These are phyloP conservation scores for Cyclostephanos invisitatus DNA, from an alignment of 108 stramenopile species.

Conservation along the genomic window DNA sequence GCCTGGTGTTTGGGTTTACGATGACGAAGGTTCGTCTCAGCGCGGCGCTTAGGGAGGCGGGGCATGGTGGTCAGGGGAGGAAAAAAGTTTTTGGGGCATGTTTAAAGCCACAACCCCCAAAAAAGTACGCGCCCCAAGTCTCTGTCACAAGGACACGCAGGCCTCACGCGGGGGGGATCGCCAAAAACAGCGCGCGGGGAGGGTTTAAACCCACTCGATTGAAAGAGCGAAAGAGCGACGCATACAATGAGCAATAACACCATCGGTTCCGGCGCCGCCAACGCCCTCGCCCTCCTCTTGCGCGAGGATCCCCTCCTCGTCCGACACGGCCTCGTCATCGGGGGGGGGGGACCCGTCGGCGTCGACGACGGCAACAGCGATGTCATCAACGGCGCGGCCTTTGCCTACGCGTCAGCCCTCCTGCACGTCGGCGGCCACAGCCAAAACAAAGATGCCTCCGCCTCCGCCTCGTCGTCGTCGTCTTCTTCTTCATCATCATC, in stretches of 20 bases:
- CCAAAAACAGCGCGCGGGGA: no score
- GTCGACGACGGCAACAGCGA: not conserved
- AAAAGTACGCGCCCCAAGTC: no score
- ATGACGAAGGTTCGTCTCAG: not conserved
- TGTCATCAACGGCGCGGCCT: constrained; percentile 40
- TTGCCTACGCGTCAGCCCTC: constrained; percentile 74
- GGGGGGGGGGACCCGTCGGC: not conserved
- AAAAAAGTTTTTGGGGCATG: no score
- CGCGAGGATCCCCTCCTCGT: constrained; percentile 72
- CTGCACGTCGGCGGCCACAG: constrained; percentile 41
- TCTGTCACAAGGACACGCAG: no score
- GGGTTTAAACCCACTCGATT: no score
- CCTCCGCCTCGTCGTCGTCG: not conserved
- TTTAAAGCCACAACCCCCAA: no score
- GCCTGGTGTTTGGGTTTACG: not conserved
- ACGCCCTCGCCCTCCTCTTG: constrained; percentile 65
- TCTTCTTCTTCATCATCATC: not conserved
- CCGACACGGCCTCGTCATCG: constrained; percentile 51
- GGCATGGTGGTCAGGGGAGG: no score
- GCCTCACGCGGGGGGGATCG: no score
- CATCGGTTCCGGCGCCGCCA: constrained; percentile 51
- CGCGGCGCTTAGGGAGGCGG: not conserved
- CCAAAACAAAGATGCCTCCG: not conserved
- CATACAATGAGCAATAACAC: constrained; percentile 1
- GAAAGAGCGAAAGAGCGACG: no score